Conservation (phyloP, 2,329 filamentous ascomycete species). For the Talaromyces sp. region DNA sequence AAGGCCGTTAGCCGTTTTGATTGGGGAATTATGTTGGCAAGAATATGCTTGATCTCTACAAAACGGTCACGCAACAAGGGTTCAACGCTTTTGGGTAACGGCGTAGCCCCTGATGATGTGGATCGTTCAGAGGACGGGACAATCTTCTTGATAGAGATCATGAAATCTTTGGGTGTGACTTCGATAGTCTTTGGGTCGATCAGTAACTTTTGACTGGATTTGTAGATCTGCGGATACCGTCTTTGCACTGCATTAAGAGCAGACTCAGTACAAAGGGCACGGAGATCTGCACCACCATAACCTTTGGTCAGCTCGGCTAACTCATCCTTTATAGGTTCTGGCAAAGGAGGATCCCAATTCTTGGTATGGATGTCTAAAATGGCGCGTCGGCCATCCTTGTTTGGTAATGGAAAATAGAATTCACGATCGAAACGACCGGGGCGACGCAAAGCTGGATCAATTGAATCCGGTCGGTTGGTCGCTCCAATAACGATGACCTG, state of each 20-base stretch:
- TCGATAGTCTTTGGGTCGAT: constrained; percentile 81
- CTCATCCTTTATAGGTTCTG: constrained; percentile 71
- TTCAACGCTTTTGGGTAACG: constrained; percentile 72
- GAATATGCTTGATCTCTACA: constrained; percentile 58
- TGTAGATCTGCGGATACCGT: constrained; percentile 94
- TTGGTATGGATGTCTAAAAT: constrained; percentile 95
- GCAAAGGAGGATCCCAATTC: constrained; percentile 76
- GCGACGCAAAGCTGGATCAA: constrained; percentile 89
- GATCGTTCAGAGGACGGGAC: constrained; percentile 91
- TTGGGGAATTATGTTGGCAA: constrained; percentile 74
- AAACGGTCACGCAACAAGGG: constrained; percentile 74
- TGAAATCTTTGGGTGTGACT: constrained; percentile 90
- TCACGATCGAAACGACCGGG: constrained; percentile 95
- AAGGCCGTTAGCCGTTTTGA: constrained; percentile 83
- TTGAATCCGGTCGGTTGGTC: constrained; percentile 94
- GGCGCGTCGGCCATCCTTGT: constrained; percentile 69
- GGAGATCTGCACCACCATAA: constrained; percentile 90
- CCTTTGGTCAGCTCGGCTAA: constrained; percentile 85
- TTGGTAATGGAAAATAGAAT: constrained; percentile 94
- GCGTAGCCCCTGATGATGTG: constrained; percentile 74
- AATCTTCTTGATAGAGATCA: constrained; percentile 94
- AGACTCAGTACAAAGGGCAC: constrained; percentile 91
- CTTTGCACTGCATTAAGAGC: constrained; percentile 93
- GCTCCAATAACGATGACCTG: constrained; percentile 98
- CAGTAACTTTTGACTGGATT: constrained; percentile 78